Conservation (phyloP, 2,329 filamentous ascomycete genomes). For the Huntiella abstrusa region DNA sequence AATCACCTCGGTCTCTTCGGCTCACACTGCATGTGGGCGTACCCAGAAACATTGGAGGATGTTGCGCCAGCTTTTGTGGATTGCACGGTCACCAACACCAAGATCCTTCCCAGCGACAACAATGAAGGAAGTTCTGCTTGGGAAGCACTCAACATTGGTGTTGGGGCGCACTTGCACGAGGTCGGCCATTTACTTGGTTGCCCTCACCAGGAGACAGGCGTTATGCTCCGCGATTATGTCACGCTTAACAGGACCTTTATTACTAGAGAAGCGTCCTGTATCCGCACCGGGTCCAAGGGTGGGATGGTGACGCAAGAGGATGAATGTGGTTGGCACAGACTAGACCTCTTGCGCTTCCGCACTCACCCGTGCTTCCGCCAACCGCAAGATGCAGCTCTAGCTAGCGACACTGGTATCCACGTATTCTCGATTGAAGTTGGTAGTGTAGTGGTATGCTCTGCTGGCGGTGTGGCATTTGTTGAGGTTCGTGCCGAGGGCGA, state of each 20-base stretch:
- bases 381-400: slow-evolving; percentile 49
- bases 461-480: slow-evolving; percentile 66
- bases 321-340: slow-evolving; percentile 79
- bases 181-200: slow-evolving; percentile 80
- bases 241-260: slow-evolving; percentile 69
- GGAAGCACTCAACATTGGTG: slow-evolving; percentile 89
- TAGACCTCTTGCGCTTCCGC: slow-evolving; percentile 76
- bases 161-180: slow-evolving; percentile 83
- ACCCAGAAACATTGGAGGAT: slow-evolving; percentile 75
- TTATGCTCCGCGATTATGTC: slow-evolving; percentile 83
- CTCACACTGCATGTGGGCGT: slow-evolving; percentile 80
- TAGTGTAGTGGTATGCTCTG: slow-evolving; percentile 56
- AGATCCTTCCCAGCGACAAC: slow-evolving; percentile 65
- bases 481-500: slow-evolving; percentile 72
- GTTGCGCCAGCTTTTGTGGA: slow-evolving; percentile 77
- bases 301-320: slow-evolving; percentile 56
- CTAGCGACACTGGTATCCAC: slow-evolving; percentile 58
- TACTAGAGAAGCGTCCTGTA: slow-evolving; percentile 66
- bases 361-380: slow-evolving; percentile 79
- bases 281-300: slow-evolving; percentile 67
- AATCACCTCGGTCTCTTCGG: slow-evolving; percentile 78
- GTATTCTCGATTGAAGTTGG: slow-evolving; percentile 70
- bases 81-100: slow-evolving; percentile 72
- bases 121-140: slow-evolving; percentile 78
- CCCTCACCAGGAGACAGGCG: slow-evolving; percentile 72